Percentiles rank a stretch among this genome's conserved stretches.
Evolutionary conservation across 139 green algal species (phyloP).

Genomic region (Dunaliella primolecta): DNA sequence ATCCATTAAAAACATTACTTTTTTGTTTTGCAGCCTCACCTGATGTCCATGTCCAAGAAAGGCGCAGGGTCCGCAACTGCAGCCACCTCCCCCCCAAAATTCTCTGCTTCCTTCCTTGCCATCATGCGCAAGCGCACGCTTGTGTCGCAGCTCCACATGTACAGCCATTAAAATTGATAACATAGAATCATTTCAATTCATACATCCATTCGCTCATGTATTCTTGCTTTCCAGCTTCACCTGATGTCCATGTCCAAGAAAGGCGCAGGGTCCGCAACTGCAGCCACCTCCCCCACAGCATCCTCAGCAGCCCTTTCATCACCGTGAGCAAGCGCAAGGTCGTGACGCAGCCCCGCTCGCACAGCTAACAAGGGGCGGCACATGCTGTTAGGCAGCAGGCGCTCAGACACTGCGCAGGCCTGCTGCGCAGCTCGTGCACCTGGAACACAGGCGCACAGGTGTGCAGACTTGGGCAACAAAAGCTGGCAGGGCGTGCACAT

Average conservation of each 20-base stretch:
- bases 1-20: too few species aligned
- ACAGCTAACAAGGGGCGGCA: constrained; percentile 28
- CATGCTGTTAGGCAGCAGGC: constrained; percentile 8
- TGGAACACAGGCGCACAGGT: too few species aligned
- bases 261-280: constrained; percentile 30
- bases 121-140: constrained; percentile 33
- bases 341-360: constrained; percentile 43
- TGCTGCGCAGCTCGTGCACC: background rate
- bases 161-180: constrained; percentile 35
- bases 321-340: constrained; percentile 34
- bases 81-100: constrained; percentile 28
- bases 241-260: constrained; percentile 17
- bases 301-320: constrained; percentile 32
- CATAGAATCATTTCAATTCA: too few species aligned
- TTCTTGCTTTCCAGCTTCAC: too few species aligned
- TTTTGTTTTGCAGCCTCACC: too few species aligned
- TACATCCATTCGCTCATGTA: too few species aligned
- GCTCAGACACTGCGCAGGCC: background rate
- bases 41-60: constrained; percentile 14
- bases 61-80: constrained; percentile 35
- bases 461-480: too few species aligned
- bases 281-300: constrained; percentile 32
- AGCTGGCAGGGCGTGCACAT: too few species aligned
- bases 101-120: constrained; percentile 31
- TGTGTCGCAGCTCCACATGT: constrained; percentile 42